Evolutionary conservation across 192 early-diverging fungal genomes (phyloP).

Genomic region (Mortierella claussenii): DNA sequence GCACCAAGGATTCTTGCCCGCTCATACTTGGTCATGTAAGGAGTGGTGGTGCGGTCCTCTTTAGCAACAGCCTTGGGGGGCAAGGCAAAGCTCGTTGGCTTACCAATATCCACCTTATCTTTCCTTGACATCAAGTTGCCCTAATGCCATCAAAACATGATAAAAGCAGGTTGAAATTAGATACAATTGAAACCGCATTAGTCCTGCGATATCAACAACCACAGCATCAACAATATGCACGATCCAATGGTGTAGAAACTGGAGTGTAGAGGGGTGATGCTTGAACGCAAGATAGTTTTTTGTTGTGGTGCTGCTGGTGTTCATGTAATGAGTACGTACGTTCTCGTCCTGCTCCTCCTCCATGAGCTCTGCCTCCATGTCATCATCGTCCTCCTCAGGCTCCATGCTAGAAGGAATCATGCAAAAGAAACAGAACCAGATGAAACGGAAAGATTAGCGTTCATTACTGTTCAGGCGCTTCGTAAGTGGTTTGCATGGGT

Average conservation of each 20-base stretch:
- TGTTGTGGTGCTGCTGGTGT: too few species aligned
- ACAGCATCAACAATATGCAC: too few species aligned
- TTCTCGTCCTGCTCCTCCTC: slow-evolving; percentile 25
- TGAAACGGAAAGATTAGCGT: background rate
- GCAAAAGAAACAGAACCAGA: background rate
- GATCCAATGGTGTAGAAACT: background rate
- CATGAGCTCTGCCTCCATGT: slow-evolving; percentile 35
- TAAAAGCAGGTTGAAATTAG: too few species aligned
- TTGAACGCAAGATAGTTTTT: background rate
- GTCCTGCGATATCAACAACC: too few species aligned
- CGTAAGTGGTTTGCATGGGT: too few species aligned
- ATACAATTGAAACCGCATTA: too few species aligned
- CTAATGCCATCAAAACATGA: too few species aligned
- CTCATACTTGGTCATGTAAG: slow-evolving; percentile 99
- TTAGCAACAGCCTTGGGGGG: slow-evolving; percentile 59
- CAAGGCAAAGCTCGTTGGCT: slow-evolving; percentile 9
- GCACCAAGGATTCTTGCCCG: slow-evolving; percentile 89
- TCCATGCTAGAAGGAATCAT: slow-evolving; percentile 20
- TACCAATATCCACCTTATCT: slow-evolving; percentile 34
- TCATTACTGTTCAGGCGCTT: too few species aligned
- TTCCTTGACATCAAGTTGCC: slow-evolving; percentile 7
- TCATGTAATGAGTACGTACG: slow-evolving; percentile 31
- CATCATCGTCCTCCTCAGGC: slow-evolving; percentile 43
- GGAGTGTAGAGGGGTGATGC: background rate
- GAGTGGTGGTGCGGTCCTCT: slow-evolving; percentile 89